phyloP scores from a whole-genome alignment of 352 stramenopile species.

The Pythium diclinum region DNA sequence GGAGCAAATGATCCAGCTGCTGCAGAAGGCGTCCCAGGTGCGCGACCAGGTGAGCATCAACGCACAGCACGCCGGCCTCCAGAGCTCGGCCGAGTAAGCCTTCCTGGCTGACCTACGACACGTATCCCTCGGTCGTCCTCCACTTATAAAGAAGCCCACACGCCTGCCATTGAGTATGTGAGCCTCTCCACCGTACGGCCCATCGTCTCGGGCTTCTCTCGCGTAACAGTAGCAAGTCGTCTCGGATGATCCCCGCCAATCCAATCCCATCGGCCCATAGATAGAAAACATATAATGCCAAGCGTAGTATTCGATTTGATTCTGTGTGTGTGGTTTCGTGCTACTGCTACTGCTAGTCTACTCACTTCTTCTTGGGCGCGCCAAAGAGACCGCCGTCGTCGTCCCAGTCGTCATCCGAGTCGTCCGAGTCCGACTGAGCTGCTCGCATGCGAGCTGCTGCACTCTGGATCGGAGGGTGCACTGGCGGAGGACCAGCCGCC shows the following conservation, averaged over 20 bases:
- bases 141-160: constrained; percentile 3
- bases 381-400: constrained; percentile 68
- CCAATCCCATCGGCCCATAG: neutral
- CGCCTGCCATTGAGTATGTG: neutral
- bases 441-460: constrained; percentile 45
- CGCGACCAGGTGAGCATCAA: constrained; percentile 70
- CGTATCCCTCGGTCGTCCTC: neutral
- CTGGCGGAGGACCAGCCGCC: constrained; percentile 12
- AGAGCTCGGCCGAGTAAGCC: constrained; percentile 78
- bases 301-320: constrained; percentile 1
- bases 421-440: constrained; percentile 35
- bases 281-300: constrained; percentile 11
- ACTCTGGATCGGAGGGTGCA: constrained; percentile 49
- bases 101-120: too few relatives aligned
- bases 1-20: constrained; percentile 84
- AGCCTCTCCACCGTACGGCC: neutral
- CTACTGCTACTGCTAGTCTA: neutral
- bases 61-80: constrained; percentile 54
- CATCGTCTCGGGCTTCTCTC: neutral
- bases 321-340: neutral
- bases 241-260: neutral
- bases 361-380: constrained; percentile 16
- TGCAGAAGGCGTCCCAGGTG: constrained; percentile 80
- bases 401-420: constrained; percentile 59
- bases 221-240: neutral